Evolutionary conservation across 2,329 filamentous ascomycete genomes (phyloP).

Genomic region (Pseudogymnoascus destructans): DNA sequence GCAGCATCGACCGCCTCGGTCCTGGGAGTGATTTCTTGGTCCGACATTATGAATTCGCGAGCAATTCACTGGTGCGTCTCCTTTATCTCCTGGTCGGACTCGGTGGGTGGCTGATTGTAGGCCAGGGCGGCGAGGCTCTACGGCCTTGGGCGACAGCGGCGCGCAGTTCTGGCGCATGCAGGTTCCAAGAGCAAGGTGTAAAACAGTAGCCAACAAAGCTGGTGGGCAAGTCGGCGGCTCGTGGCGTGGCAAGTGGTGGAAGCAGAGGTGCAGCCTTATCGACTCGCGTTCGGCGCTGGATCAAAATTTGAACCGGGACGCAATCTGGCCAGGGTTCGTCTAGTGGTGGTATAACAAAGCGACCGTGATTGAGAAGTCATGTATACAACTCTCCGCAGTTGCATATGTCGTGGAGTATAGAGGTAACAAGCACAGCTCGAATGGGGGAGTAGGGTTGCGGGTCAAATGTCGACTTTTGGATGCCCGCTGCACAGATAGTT

Average conservation of each 20-base stretch:
- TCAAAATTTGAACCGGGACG: slow-evolving; percentile 2
- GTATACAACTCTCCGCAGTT: slow-evolving; percentile 7
- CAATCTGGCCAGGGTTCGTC: not conserved
- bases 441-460: slow-evolving; percentile 5
- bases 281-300: not conserved
- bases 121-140: slow-evolving; percentile 4
- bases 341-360: not conserved
- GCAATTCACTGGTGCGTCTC: slow-evolving; percentile 7
- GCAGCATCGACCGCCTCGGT: slow-evolving; percentile 23
- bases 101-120: not conserved
- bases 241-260: not conserved
- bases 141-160: slow-evolving; percentile 1
- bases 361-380: not conserved
- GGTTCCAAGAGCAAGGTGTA: not conserved
- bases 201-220: not conserved
- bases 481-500: slow-evolving; percentile 3
- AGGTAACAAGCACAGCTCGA: slow-evolving; percentile 3
- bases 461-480: slow-evolving; percentile 4
- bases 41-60: slow-evolving; percentile 20
- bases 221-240: not conserved
- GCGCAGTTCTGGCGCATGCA: not conserved
- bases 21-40: slow-evolving; percentile 20
- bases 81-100: not conserved
- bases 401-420: slow-evolving; percentile 5
- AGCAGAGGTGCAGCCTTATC: not conserved